Percentiles rank a stretch among this genome's conserved stretches.
Conservation (phyloP, 306 rosid genomes). For the Betula pendula region DNA sequence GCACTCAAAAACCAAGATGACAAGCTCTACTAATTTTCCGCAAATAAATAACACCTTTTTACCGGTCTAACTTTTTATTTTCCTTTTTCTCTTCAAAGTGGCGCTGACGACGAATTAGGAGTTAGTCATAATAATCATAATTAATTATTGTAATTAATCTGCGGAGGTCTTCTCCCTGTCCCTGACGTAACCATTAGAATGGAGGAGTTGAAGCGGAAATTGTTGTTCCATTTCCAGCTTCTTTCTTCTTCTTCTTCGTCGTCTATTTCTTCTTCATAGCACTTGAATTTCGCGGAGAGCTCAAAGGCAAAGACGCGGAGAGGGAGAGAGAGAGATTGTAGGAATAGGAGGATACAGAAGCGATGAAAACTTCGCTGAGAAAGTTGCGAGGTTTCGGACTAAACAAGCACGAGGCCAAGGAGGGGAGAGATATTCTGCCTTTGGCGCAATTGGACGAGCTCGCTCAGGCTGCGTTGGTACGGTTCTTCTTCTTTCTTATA, state of each 20-base stretch:
- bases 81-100: neutral
- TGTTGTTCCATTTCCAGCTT: conserved; percentile 1
- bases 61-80: neutral
- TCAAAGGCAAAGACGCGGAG: neutral
- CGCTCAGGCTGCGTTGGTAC: conserved; percentile 83
- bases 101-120: neutral
- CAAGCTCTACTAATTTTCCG: conserved; percentile 15
- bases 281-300: neutral
- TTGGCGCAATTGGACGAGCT: conserved; percentile 74
- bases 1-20: neutral
- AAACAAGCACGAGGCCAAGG: conserved; percentile 58
- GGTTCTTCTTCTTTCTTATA: neutral
- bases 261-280: neutral
- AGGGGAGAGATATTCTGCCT: conserved; percentile 50
- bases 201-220: conserved; percentile 27
- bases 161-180: neutral
- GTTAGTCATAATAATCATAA: neutral
- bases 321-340: conserved; percentile 2
- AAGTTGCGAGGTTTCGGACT: conserved; percentile 78
- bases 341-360: neutral
- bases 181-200: conserved; percentile 29
- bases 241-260: conserved; percentile 4
- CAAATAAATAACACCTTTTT: neutral
- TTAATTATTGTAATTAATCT: neutral
- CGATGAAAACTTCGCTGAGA: conserved; percentile 76